Conservation (phyloP, 352 stramenopile species). For the Phytopythium aichiense region DNA sequence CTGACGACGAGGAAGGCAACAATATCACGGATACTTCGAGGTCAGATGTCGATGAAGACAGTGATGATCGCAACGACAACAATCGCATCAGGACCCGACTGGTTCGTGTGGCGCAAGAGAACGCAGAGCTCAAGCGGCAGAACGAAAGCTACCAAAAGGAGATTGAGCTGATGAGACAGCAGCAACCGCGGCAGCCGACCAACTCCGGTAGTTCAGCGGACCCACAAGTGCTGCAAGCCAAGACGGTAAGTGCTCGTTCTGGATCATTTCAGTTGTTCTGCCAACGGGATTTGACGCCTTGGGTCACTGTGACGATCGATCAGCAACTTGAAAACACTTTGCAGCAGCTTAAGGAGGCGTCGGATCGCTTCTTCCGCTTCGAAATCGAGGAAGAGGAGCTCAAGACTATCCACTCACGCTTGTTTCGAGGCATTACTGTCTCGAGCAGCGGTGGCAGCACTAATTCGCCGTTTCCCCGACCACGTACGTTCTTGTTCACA, state of each 20-base stretch:
- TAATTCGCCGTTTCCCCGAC: conserved; percentile 15
- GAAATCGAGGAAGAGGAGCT: conserved; percentile 93
- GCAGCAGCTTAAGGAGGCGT: conserved; percentile 68
- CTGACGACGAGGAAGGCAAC: conserved; percentile 7
- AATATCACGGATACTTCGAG: neutral
- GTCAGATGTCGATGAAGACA: conserved; percentile 20
- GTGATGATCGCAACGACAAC: conserved; percentile 15
- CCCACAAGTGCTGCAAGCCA: conserved; percentile 22
- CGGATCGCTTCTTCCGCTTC: conserved; percentile 90
- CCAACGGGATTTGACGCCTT: neutral
- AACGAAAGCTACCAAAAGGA: conserved; percentile 60
- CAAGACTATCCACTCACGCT: conserved; percentile 52
- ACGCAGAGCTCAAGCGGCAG: conserved; percentile 58
- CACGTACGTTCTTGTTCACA: conserved; percentile 19
- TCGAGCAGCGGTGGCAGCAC: conserved; percentile 2
- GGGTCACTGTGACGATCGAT: neutral
- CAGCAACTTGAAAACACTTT: conserved; percentile 68
- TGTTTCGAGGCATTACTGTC: conserved; percentile 35
- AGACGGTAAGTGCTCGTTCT: conserved; percentile 15
- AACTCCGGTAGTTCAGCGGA: conserved; percentile 5
- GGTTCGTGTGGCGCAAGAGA: conserved; percentile 55
- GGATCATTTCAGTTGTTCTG: neutral
- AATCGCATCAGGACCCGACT: conserved; percentile 29
- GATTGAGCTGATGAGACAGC: conserved; percentile 35
- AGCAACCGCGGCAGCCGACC: conserved; percentile 6